These are phyloP conservation scores for Aspergillus oerlinghausenensis DNA, from an alignment of 2,329 filamentous ascomycete genomes.

Conservation along the genomic window DNA sequence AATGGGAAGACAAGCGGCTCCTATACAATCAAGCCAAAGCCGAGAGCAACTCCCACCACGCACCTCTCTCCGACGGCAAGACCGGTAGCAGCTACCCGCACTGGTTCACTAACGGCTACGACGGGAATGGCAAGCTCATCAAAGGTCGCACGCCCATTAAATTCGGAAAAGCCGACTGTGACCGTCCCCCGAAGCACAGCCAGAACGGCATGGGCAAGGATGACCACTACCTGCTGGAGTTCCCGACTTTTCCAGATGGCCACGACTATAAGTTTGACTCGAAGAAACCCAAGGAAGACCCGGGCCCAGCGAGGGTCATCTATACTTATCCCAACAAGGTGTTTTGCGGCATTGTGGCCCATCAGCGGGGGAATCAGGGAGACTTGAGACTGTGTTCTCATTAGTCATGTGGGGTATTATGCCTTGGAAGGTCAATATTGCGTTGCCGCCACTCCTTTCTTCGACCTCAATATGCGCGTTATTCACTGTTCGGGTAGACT, in stretches of 20 bases:
- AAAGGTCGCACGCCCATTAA: neutral
- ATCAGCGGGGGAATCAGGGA: neutral
- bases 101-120: conserved; percentile 1
- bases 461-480: neutral
- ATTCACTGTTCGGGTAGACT: neutral
- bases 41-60: neutral
- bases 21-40: neutral
- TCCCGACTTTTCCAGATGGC: neutral
- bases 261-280: neutral
- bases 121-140: neutral
- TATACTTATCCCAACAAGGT: conserved; percentile 1
- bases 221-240: neutral
- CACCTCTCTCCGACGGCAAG: neutral
- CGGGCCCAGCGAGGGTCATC: neutral
- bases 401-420: neutral
- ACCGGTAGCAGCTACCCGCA: neutral
- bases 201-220: neutral
- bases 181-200: neutral
- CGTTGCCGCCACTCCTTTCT: neutral
- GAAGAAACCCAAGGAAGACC: conserved; percentile 1
- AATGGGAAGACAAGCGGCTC: neutral
- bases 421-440: neutral
- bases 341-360: neutral
- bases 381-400: neutral
- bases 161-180: neutral